These are phyloP conservation scores for Alternaria tenuissima DNA, from an alignment of 2,329 filamentous ascomycete genomes.

Conservation along the genomic window DNA sequence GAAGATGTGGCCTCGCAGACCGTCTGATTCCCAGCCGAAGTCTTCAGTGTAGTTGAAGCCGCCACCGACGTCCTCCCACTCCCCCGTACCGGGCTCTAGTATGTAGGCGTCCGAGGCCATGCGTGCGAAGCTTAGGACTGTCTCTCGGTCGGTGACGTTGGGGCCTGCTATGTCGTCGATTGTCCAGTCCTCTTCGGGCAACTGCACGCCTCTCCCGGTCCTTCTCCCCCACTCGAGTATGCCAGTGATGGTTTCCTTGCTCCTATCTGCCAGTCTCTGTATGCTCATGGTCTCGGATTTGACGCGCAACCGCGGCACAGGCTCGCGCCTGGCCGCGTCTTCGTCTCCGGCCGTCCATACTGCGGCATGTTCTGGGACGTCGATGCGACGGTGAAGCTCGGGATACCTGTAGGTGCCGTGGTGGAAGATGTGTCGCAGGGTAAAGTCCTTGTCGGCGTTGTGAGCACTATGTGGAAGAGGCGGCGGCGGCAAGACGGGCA, in stretches of 20 bases:
- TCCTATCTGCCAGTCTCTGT: constrained; percentile 81
- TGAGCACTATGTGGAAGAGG: constrained; percentile 32
- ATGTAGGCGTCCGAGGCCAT: constrained; percentile 94
- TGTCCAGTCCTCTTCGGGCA: constrained; percentile 81
- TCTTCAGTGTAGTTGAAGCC: constrained; percentile 86
- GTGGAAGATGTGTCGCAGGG: constrained; percentile 87
- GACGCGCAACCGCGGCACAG: constrained; percentile 57
- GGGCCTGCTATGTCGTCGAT: constrained; percentile 80
- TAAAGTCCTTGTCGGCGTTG: constrained; percentile 40
- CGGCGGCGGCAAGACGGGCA: constrained; percentile 38
- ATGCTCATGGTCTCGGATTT: constrained; percentile 74
- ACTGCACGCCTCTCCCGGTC: constrained; percentile 70
- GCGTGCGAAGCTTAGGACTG: constrained; percentile 81
- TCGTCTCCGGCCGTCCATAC: constrained; percentile 71
- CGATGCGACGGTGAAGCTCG: constrained; percentile 76
- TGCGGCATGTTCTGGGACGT: constrained; percentile 69
- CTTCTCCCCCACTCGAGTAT: constrained; percentile 77
- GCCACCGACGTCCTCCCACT: constrained; percentile 76
- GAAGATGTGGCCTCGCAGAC: constrained; percentile 90
- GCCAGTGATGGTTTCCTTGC: constrained; percentile 77
- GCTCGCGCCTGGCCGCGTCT: constrained; percentile 49
- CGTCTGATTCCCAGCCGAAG: constrained; percentile 93
- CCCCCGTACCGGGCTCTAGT: constrained; percentile 70
- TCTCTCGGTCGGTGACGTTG: constrained; percentile 84
- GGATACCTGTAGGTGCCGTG: constrained; percentile 85